Conservation (phyloP, 139 green algal genomes). For the Ettlia oleoabundans region DNA sequence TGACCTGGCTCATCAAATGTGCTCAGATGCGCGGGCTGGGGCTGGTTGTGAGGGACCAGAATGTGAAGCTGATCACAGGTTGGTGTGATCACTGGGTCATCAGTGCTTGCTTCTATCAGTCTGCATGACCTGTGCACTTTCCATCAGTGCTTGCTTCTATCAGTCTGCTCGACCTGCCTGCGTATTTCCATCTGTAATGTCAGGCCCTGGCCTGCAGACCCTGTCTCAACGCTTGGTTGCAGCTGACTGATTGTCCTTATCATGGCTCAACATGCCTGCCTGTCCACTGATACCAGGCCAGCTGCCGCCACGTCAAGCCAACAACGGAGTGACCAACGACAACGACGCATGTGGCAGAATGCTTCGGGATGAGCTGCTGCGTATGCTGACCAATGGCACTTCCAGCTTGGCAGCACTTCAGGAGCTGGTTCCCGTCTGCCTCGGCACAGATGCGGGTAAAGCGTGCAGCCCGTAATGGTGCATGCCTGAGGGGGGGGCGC, state of each 20-base stretch:
- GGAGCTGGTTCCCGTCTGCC: constrained; percentile 2
- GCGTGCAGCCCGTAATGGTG: no score
- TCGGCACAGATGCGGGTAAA: constrained; percentile 12
- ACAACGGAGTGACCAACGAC: not conserved
- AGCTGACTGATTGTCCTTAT: no score
- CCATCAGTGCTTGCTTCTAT: no score
- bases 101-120: no score
- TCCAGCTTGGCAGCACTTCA: constrained; percentile 16
- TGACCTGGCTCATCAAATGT: constrained; percentile 32
- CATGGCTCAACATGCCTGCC: no score
- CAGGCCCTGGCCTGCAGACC: no score
- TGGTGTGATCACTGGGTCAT: no score
- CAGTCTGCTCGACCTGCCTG: no score
- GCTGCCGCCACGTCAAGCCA: not conserved
- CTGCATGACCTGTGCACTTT: no score
- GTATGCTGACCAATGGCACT: constrained; percentile 1
- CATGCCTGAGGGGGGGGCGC: not conserved
- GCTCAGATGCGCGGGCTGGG: constrained; percentile 16
- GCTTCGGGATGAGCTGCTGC: not conserved
- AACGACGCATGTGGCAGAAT: not conserved
- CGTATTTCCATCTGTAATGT: no score
- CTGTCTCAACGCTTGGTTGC: no score
- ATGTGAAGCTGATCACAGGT: constrained; percentile 27
- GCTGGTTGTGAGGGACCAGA: constrained; percentile 14
- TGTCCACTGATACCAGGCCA: not conserved